Base-by-base conservation (phyloP, 2,329 filamentous ascomycete species). In the Botrytis elliptica region DNA sequence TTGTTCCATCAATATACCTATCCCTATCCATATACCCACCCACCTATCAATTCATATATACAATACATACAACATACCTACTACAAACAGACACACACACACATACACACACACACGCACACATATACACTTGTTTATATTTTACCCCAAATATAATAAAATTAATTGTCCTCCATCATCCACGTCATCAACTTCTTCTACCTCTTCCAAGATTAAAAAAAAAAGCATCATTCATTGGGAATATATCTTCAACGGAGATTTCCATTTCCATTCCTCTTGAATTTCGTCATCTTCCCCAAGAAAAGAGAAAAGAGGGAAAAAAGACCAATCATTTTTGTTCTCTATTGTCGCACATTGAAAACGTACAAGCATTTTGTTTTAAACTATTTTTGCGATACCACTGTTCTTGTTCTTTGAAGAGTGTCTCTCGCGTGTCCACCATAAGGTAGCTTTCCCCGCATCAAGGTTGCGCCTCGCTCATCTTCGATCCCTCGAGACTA, bases 401-500 rank as follows among this genome's bases (percentile, higher is more conserved):
- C 8, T 52, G 33, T 67, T 67, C 65, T 46, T 68, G 57, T 70
- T 70, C 68, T 70, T 70, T 70, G 40, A 71, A 71, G 42, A 57
- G 57, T 42, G 38, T 69, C 40, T 72, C 64, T 72, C 71, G 71
- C 71, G 63, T 69, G 71, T 72, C 59, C 71, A 71, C 63, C 63
- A 68, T 29, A 67, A 67, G 52, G 29, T 65, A 72, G 64, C 70
- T 71, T 72, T 71, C 73, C 62, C 73, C 69, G 69, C 73, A 72
- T 74, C 60, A 72, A 62, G 55, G 70, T 68, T 73, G 57, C 71
- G 70, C 70, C 73, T 74, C 63, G 62, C 57, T 42, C 71, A 72
- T 72, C 70, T 65, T 66, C 71, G 38, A 72, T 69, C 71, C 49
- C 71, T 72, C 71, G 71, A 72, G 59, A 42, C 44, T 68, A 70